Evolutionary conservation across 257 asterid species (phyloP).

Genomic region (Solanum bulbocastanum): DNA sequence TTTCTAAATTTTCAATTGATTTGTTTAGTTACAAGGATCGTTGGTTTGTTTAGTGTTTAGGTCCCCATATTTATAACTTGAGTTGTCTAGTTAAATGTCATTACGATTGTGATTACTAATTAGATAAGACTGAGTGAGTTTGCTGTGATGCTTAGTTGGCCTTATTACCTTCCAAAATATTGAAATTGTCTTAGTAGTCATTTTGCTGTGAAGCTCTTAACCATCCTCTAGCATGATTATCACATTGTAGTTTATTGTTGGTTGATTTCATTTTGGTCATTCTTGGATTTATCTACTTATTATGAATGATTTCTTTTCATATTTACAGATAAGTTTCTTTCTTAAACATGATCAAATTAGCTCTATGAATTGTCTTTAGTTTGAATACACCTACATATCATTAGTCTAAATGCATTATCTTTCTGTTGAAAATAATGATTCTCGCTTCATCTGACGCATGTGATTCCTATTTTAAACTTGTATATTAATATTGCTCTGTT

Average conservation of each 20-base stretch:
- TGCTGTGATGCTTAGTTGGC: not conserved
- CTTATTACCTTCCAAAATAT: not conserved
- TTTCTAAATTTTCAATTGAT: not conserved
- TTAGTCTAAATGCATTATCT: not conserved
- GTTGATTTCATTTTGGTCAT: not conserved
- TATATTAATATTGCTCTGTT: not conserved
- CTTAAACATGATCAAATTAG: not conserved
- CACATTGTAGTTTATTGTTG: not conserved
- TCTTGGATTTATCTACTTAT: not conserved
- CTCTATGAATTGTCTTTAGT: not conserved
- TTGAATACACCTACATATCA: not conserved
- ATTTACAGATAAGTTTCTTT: not conserved
- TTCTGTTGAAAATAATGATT: not conserved
- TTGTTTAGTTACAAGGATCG: not conserved
- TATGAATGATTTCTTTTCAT: not conserved
- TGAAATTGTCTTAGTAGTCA: not conserved
- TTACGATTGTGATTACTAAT: not conserved
- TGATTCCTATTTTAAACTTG: not conserved
- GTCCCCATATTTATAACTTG: not conserved
- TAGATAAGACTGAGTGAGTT: not conserved
- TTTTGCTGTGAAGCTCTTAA: not conserved
- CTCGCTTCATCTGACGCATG: not conserved
- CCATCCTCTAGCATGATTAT: not conserved
- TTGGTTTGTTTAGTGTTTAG: not conserved
- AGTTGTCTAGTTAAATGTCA: not conserved